Base-by-base conservation (phyloP, 2,329 filamentous ascomycete species). In the Ophiostoma ulmi region DNA sequence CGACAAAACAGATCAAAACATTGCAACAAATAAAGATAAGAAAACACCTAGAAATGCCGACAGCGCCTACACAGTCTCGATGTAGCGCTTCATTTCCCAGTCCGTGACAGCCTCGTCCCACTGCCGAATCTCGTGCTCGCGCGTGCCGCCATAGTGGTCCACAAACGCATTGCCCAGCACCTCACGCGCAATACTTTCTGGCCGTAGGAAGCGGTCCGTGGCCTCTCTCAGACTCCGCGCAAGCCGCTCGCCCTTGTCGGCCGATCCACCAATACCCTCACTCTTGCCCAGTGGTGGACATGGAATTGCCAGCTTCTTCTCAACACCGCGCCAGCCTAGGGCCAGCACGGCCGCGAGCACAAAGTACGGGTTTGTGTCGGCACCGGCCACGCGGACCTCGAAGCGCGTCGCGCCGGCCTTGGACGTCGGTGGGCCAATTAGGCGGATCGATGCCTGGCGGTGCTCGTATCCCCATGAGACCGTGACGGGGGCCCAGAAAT, bases 91-190 rank as follows among this genome's bases (percentile, higher is more conserved):
- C 78, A 93, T 84, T 79, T 94, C 91, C 93, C 94, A 98, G 80
- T 98, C 95, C 26, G 95, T 98, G 6, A 98, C 94, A 1, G 94
- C 94, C 79, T 98, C 94, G 76, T 98, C 94, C 91, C 92, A 99
- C 26, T 97, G 81, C 73, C 91, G 84, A 72, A 95, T 86, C 81
- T 99, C 95, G 80, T 99, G 94, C 79, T 97, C 90, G 74, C 95
- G 87, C 22, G 94, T 97, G 20, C 95, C 95, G 14, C 90, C 92
- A 82, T 90, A 99, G 79, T 98, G 95, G 20, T 98, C 94, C 3
- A 99, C 95, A 80, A 99, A 99, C 10, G 90, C 91, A 78, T 98
- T 91, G 0, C 95, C 95, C 80, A 99, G 92, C 0, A 97, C 91
- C 78, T 98, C 92, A 71, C 95, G 86, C n/a, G 95, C 95, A 20